Evolutionary conservation across 2,329 filamentous ascomycete species (phyloP).

Genomic region (Metarhizium sp.): DNA sequence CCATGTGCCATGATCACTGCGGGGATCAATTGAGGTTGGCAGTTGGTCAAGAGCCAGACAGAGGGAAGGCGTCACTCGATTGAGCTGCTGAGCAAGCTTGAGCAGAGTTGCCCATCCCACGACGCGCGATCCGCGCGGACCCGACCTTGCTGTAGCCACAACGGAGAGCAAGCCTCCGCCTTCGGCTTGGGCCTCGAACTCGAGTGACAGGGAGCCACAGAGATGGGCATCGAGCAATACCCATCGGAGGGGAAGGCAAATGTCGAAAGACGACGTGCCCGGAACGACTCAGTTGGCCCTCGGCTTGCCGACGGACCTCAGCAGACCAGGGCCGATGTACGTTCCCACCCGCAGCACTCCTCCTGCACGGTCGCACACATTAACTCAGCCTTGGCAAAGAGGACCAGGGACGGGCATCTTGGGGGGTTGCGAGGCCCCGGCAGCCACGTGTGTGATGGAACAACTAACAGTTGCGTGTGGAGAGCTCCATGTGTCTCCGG

Average conservation of each 20-base stretch:
- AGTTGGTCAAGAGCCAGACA: not conserved
- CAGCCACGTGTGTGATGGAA: conserved; percentile 10
- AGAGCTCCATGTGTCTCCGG: not conserved
- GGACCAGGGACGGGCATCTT: conserved; percentile 3
- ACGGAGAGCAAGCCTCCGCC: not conserved
- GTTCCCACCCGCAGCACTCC: too few species aligned
- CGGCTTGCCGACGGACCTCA: not conserved
- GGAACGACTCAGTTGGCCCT: too few species aligned
- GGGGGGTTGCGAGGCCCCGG: conserved; percentile 6
- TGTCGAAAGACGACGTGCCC: not conserved
- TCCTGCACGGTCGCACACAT: too few species aligned
- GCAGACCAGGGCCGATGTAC: not conserved
- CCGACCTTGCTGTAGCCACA: not conserved
- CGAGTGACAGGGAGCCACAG: not conserved
- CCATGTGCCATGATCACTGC: not conserved
- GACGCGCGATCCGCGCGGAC: too few species aligned
- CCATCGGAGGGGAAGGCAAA: not conserved
- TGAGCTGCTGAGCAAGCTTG: too few species aligned
- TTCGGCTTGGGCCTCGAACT: not conserved
- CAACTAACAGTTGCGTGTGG: not conserved
- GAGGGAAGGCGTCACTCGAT: too few species aligned
- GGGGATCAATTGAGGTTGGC: not conserved
- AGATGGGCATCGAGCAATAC: not conserved
- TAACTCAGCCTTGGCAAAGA: not conserved
- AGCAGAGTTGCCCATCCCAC: too few species aligned